Conservation (phyloP, 345 rosid species). For the Stellera chamaejasme region DNA sequence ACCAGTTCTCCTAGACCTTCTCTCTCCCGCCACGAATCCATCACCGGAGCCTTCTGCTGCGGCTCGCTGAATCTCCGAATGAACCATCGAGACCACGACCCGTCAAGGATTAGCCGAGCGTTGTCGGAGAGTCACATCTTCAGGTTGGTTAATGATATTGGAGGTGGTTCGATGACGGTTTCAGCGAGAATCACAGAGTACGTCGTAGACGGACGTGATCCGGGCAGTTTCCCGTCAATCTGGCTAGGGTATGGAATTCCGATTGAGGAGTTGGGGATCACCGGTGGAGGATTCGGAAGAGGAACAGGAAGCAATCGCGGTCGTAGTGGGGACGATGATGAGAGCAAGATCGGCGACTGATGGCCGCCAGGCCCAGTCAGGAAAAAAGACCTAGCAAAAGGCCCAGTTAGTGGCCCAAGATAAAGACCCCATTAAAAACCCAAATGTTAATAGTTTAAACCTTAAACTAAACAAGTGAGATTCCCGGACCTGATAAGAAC, state of each 20-base stretch:
- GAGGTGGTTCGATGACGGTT: slow-evolving; percentile 25
- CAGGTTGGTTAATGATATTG: slow-evolving; percentile 19
- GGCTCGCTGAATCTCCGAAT: slow-evolving; percentile 36
- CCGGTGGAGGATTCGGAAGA: slow-evolving; percentile 36
- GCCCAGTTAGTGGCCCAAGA: too few species aligned
- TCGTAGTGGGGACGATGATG: slow-evolving; percentile 22
- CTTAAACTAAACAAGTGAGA: too few species aligned
- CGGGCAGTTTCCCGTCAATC: slow-evolving; percentile 7
- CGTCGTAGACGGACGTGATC: neutral
- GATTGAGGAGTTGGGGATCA: slow-evolving; percentile 28
- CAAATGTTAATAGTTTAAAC: too few species aligned
- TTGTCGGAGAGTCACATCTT: slow-evolving; percentile 44
- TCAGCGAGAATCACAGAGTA: slow-evolving; percentile 39
- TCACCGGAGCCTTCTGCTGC: slow-evolving; percentile 32
- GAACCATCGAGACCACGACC: slow-evolving; percentile 17
- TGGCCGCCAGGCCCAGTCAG: too few species aligned
- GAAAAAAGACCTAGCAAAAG: too few species aligned
- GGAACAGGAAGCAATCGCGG: slow-evolving; percentile 17
- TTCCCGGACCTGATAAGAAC: too few species aligned
- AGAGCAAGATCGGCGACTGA: slow-evolving; percentile 48
- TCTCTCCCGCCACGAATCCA: slow-evolving; percentile 32
- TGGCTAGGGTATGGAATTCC: slow-evolving; percentile 25
- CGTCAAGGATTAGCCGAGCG: slow-evolving; percentile 29
- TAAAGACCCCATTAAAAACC: too few species aligned
- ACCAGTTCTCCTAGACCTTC: slow-evolving; percentile 22